Evolutionary conservation across 306 rosid species (phyloP).

Genomic region (Rosa rugosa): DNA sequence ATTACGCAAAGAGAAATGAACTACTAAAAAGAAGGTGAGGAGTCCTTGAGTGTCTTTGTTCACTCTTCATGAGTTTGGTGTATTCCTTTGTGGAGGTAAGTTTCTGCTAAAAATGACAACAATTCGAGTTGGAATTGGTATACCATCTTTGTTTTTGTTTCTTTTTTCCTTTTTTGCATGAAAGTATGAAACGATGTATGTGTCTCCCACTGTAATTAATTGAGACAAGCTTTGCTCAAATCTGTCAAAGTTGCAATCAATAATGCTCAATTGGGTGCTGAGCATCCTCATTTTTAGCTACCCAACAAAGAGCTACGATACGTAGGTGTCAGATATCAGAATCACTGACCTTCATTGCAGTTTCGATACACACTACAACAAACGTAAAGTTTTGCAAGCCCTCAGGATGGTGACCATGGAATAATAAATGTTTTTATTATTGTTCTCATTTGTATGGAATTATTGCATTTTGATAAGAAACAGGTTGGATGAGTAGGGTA

Average conservation of each 20-base stretch:
- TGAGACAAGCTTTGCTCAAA: slow-evolving; percentile 31
- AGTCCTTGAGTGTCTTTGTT: background rate
- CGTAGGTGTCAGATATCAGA: slow-evolving; percentile 25
- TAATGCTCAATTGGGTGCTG: slow-evolving; percentile 16
- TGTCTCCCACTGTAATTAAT: slow-evolving; percentile 36
- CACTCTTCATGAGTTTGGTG: background rate
- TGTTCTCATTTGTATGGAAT: slow-evolving; percentile 11
- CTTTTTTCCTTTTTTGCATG: background rate
- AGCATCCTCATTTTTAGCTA: slow-evolving; percentile 68
- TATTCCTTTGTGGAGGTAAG: background rate
- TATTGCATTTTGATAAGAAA: background rate
- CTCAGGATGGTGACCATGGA: slow-evolving; percentile 51
- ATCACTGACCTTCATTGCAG: slow-evolving; percentile 19
- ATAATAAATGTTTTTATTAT: background rate
- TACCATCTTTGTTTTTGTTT: background rate
- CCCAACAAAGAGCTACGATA: slow-evolving; percentile 33
- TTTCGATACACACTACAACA: slow-evolving; percentile 14
- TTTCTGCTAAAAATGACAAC: background rate
- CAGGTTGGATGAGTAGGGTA: background rate
- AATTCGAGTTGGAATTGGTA: background rate
- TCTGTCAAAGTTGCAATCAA: slow-evolving; percentile 32
- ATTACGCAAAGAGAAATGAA: background rate
- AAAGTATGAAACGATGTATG: slow-evolving; percentile 13
- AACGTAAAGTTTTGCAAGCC: background rate
- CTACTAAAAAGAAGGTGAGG: background rate